Evolutionary conservation across 208 protist genomes (phyloP).

Genomic region (Trypanosoma brucei): DNA sequence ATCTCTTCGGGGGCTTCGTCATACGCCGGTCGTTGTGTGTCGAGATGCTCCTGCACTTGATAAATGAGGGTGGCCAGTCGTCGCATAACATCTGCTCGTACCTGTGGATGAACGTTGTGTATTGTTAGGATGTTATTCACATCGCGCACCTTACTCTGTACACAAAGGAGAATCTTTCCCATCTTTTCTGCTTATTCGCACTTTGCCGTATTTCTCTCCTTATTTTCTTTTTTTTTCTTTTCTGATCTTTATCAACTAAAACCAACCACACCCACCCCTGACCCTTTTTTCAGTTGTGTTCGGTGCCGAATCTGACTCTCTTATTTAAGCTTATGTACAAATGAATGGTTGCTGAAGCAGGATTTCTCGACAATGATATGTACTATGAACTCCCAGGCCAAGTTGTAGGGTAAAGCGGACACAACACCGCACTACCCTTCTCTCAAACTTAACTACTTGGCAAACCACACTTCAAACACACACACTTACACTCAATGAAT

Average conservation of each 20-base stretch:
- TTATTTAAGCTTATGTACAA: too few species aligned
- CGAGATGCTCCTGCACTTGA: constrained; percentile 44
- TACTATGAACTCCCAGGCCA: not conserved
- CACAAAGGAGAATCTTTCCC: constrained; percentile 56
- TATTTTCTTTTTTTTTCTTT: not conserved
- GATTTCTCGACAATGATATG: too few species aligned
- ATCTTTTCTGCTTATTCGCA: constrained; percentile 13
- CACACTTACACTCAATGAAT: not conserved
- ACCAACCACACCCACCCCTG: too few species aligned
- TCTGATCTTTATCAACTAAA: not conserved
- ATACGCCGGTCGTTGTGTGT: constrained; percentile 27
- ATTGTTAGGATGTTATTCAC: constrained; percentile 65
- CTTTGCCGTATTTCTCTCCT: not conserved
- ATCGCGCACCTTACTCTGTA: constrained; percentile 65
- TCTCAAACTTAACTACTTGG: not conserved
- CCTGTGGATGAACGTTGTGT: constrained; percentile 82
- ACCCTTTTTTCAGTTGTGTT: too few species aligned
- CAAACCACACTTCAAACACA: not conserved
- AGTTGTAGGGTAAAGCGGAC: not conserved
- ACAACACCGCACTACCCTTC: not conserved
- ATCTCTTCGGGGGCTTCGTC: constrained; percentile 48
- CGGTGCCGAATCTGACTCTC: too few species aligned
- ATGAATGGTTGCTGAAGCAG: too few species aligned
- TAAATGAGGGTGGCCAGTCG: constrained; percentile 47
- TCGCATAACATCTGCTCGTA: constrained; percentile 62